Percentiles rank a stretch among this genome's conserved stretches.
phyloP scores from a whole-genome alignment of 192 early-diverging fungal species.

The Gaertneriomyces sp. region DNA sequence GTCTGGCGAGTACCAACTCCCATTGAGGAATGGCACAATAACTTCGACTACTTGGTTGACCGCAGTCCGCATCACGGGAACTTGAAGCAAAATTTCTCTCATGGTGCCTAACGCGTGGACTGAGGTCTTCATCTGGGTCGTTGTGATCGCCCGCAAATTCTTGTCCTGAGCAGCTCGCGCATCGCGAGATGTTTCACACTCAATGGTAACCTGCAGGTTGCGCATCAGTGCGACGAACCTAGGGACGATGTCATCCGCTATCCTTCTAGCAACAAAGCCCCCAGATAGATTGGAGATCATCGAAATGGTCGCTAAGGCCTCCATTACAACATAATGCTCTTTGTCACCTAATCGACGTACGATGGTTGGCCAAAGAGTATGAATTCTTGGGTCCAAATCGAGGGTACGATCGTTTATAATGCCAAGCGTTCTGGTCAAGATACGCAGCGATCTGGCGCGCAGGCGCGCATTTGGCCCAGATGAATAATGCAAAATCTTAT shows the following conservation, averaged over 20 bases:
- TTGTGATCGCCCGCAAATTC: slow-evolving; percentile 2
- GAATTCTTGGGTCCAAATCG: slow-evolving; percentile 34
- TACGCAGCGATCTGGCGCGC: slow-evolving; percentile 18
- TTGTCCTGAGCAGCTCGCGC: neutral
- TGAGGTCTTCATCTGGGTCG: neutral
- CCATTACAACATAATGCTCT: slow-evolving; percentile 33
- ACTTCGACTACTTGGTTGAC: slow-evolving; percentile 4
- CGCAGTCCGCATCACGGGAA: neutral
- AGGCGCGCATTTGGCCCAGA: slow-evolving; percentile 20
- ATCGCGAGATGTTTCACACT: slow-evolving; percentile 2
- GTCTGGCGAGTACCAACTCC: slow-evolving; percentile 3
- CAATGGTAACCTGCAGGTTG: neutral
- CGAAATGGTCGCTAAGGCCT: slow-evolving; percentile 20
- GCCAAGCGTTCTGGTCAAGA: slow-evolving; percentile 9
- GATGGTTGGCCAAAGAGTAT: slow-evolving; percentile 36
- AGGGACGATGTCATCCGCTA: slow-evolving; percentile 25
- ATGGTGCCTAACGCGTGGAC: neutral
- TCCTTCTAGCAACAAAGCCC: slow-evolving; percentile 25
- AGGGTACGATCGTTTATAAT: slow-evolving; percentile 6
- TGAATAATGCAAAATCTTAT: slow-evolving; percentile 27
- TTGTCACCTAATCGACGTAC: slow-evolving; percentile 17
- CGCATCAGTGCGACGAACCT: neutral
- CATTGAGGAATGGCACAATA: slow-evolving; percentile 13
- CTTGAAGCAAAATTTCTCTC: neutral
- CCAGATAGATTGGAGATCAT: neutral